Conservation (phyloP, 2,329 filamentous ascomycete genomes). For the Cephalotrichum gorgonifer region DNA sequence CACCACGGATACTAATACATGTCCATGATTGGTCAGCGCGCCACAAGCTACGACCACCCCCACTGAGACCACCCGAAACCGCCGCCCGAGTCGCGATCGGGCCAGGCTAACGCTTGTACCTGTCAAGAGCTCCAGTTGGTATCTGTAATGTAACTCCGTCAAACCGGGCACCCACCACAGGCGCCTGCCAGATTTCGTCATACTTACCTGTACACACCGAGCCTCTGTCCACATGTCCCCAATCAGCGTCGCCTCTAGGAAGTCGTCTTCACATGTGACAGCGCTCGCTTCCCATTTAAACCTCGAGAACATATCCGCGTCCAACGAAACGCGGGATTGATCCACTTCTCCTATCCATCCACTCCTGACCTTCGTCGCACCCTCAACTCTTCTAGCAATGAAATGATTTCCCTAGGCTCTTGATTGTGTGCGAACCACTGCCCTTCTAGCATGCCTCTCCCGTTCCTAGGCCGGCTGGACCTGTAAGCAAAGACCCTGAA, state of each 20-base stretch:
- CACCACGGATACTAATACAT: too few relatives aligned
- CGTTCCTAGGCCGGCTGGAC: conserved; percentile 41
- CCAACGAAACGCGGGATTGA: too few relatives aligned
- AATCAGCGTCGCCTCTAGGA: neutral
- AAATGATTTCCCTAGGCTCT: neutral
- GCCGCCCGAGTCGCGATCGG: neutral
- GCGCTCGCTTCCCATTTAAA: neutral
- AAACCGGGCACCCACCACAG: too few relatives aligned
- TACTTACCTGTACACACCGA: neutral
- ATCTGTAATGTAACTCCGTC: neutral
- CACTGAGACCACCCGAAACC: neutral
- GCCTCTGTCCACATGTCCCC: neutral
- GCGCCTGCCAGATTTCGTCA: neutral
- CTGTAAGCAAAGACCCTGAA: conserved; percentile 25
- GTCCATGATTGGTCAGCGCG: conserved; percentile 9
- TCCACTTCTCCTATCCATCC: too few relatives aligned
- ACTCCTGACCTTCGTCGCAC: neutral
- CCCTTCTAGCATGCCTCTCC: conserved; percentile 33
- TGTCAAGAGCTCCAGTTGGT: too few relatives aligned
- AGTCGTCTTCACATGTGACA: neutral
- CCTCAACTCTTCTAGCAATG: neutral
- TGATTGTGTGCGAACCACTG: neutral
- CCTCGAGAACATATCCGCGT: neutral
- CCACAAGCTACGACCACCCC: too few relatives aligned
- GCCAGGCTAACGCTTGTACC: too few relatives aligned